Percentiles rank a stretch among this genome's conserved stretches.
phyloP scores from a whole-genome alignment of 768 basidiomycete genomes.

The Rhizopogon roseolus region DNA sequence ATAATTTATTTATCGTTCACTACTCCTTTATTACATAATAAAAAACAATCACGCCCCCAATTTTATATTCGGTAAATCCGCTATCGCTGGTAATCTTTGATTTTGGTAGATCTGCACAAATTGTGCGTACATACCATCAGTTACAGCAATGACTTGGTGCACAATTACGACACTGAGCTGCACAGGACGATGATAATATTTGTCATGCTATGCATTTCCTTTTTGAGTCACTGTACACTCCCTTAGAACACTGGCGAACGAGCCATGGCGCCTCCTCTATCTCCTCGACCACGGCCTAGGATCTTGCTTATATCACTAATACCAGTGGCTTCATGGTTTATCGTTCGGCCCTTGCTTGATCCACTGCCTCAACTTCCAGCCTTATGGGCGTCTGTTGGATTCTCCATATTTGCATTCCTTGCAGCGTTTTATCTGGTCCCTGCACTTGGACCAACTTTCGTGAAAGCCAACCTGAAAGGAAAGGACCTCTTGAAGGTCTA shows the following conservation, averaged over 20 bases:
- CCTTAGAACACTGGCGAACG: background rate
- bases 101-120: no score
- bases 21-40: no score
- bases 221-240: no score
- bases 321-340: constrained; percentile 70
- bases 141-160: no score
- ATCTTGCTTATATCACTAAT: constrained; percentile 53
- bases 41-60: no score
- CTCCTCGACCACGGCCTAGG: constrained; percentile 47
- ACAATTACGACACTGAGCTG: no score
- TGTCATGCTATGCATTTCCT: no score
- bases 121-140: no score
- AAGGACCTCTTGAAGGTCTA: constrained; percentile 84
- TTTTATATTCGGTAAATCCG: no score
- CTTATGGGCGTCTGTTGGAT: constrained; percentile 75
- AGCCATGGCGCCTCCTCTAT: constrained; percentile 20
- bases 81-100: no score
- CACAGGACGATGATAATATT: no score
- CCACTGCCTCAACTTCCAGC: constrained; percentile 67
- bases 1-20: no score
- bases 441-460: constrained; percentile 74
- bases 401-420: constrained; percentile 79
- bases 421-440: constrained; percentile 77
- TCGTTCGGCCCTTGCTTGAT: constrained; percentile 65
- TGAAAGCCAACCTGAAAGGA: constrained; percentile 79